These are phyloP conservation scores for Massarina eburnea DNA, from an alignment of 2,329 filamentous ascomycete genomes.

Conservation along the genomic window DNA sequence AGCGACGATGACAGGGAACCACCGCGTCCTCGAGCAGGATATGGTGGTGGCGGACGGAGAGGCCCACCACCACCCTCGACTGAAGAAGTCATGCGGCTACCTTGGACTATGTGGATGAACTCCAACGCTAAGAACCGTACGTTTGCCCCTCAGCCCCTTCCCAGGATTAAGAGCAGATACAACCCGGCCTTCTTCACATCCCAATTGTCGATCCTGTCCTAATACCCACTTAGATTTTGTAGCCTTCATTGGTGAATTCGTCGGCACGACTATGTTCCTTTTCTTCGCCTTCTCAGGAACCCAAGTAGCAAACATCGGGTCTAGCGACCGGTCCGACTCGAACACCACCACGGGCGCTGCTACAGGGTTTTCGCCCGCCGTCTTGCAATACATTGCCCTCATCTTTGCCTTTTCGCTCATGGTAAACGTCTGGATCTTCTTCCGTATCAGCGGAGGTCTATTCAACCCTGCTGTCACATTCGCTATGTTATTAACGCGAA, in stretches of 20 bases:
- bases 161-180: not conserved
- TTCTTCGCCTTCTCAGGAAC: conserved; percentile 50
- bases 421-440: conserved; percentile 46
- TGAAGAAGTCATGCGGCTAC: conserved; percentile 41
- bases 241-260: conserved; percentile 51
- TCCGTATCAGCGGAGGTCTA: conserved; percentile 37
- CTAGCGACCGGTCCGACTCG: conserved; percentile 34
- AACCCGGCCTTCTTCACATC: conserved; percentile 17
- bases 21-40: conserved; percentile 12
- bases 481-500: conserved; percentile 41
- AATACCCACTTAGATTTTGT: conserved; percentile 37
- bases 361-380: conserved; percentile 49
- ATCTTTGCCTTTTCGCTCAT: conserved; percentile 41
- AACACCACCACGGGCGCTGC: conserved; percentile 48
- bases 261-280: conserved; percentile 50
- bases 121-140: conserved; percentile 40
- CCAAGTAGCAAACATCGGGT: conserved; percentile 53
- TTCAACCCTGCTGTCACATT: conserved; percentile 39
- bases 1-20: conserved; percentile 22
- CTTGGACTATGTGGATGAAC: conserved; percentile 42
- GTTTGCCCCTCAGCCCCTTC: conserved; percentile 7
- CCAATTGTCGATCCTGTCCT: conserved; percentile 47
- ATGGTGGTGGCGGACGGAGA: conserved; percentile 13
- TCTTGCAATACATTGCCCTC: conserved; percentile 43
- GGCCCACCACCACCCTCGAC: conserved; percentile 28